phyloP scores from a whole-genome alignment of 202 grass and related monocot genomes.

The Eragrostis tef region DNA sequence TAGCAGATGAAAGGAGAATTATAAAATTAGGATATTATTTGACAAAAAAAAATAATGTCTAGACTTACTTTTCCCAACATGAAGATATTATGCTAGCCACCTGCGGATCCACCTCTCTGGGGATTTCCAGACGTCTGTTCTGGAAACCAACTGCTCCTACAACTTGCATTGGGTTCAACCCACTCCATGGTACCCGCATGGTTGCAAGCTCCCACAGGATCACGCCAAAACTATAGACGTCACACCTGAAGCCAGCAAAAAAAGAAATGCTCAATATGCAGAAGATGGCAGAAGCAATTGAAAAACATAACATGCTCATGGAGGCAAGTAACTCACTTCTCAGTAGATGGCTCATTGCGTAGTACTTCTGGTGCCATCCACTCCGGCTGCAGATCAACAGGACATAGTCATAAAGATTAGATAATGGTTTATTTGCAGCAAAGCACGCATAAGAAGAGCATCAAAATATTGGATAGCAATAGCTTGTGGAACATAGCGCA shows the following conservation, averaged over 20 bases:
- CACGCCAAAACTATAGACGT: slow-evolving; percentile 95
- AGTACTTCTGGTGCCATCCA: slow-evolving; percentile 99
- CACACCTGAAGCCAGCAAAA: slow-evolving; percentile 65
- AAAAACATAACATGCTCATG: neutral
- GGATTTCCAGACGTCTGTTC: slow-evolving; percentile 90
- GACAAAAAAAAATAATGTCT: neutral
- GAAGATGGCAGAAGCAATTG: slow-evolving; percentile 4
- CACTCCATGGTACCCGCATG: slow-evolving; percentile 85
- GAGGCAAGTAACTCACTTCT: slow-evolving; percentile 70
- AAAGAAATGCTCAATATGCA: slow-evolving; percentile 28
- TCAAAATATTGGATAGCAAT: slow-evolving; percentile 30
- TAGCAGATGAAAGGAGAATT: neutral
- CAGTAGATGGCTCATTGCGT: slow-evolving; percentile 88
- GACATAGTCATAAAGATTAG: slow-evolving; percentile 22
- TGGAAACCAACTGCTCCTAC: slow-evolving; percentile 97
- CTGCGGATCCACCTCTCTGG: slow-evolving; percentile 70
- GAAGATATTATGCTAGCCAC: slow-evolving; percentile 87
- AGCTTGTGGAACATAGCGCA: slow-evolving; percentile 21
- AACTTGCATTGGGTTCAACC: slow-evolving; percentile 98
- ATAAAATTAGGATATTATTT: neutral
- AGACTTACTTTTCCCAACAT: slow-evolving; percentile 91
- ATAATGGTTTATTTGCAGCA: slow-evolving; percentile 11
- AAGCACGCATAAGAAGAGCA: neutral
- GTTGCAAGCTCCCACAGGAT: slow-evolving; percentile 98
- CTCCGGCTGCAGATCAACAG: slow-evolving; percentile 77